Conservation (phyloP, 75 land plant species). For the Gnetum montanum region DNA sequence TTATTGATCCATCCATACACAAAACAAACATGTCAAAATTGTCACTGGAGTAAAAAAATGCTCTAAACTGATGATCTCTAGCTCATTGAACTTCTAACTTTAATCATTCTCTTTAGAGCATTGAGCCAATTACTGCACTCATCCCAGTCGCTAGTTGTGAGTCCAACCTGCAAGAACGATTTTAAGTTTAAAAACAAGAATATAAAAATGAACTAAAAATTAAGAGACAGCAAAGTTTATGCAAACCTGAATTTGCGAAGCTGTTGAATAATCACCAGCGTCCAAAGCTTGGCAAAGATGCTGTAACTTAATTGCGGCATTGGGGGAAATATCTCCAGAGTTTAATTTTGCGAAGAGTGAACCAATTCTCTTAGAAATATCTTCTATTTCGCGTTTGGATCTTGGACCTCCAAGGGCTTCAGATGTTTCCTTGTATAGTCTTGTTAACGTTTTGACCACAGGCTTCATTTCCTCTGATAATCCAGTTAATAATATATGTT, state of each 20-base stretch:
- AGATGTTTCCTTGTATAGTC: slow-evolving; percentile 77
- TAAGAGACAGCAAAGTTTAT: background rate
- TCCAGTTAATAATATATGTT: background rate
- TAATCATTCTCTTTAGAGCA: slow-evolving; percentile 89
- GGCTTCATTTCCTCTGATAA: slow-evolving; percentile 74
- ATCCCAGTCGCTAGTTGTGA: slow-evolving; percentile 97
- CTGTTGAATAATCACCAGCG: slow-evolving; percentile 51
- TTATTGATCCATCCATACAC: no score
- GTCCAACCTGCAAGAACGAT: slow-evolving; percentile 38
- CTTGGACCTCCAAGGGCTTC: slow-evolving; percentile 65
- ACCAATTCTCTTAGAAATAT: slow-evolving; percentile 87
- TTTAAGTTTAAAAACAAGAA: background rate
- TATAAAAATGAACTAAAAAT: background rate
- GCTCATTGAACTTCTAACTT: slow-evolving; percentile 54
- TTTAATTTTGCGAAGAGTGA: slow-evolving; percentile 82
- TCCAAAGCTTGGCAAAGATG: slow-evolving; percentile 87
- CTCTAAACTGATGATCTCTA: no score
- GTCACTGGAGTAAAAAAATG: no score
- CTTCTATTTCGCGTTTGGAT: slow-evolving; percentile 86
- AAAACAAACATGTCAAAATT: no score
- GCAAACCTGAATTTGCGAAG: slow-evolving; percentile 78
- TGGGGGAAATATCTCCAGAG: slow-evolving; percentile 75
- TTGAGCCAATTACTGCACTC: slow-evolving; percentile 95
- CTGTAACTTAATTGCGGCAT: slow-evolving; percentile 66
- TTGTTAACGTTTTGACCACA: slow-evolving; percentile 62